Evolutionary conservation across 1,139 yeast species (phyloP).

Genomic region (Pichia terricola): DNA sequence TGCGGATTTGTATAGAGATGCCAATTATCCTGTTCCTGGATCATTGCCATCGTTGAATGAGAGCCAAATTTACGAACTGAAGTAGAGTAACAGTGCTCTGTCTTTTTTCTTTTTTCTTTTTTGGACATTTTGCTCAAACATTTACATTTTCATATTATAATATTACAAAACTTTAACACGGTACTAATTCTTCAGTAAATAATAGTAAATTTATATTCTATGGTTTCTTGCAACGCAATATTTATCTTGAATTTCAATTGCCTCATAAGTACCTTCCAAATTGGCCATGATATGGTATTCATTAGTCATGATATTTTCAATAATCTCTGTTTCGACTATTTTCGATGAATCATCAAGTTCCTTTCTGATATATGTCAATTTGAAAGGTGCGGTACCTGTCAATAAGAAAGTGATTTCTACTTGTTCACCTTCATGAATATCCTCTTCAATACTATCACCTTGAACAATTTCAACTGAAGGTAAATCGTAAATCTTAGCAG

Average conservation of each 20-base stretch:
- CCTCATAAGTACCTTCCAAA: constrained; percentile 90
- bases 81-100: not conserved
- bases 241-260: constrained; percentile 75
- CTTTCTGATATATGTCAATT: constrained; percentile 45
- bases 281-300: constrained; percentile 69
- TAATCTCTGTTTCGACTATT: constrained; percentile 69
- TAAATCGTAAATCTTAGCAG: constrained; percentile 57
- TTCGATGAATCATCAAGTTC: constrained; percentile 29
- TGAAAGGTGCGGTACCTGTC: constrained; percentile 67
- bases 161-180: not conserved
- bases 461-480: constrained; percentile 88
- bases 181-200: not conserved
- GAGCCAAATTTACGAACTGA: constrained; percentile 1
- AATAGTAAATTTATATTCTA: constrained; percentile 3
- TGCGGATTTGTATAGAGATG: constrained; percentile 1
- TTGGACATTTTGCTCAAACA: not conserved
- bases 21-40: not conserved
- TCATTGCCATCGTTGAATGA: constrained; percentile 1
- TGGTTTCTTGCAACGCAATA: constrained; percentile 51
- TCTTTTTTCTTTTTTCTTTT: no score
- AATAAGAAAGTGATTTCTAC: constrained; percentile 62
- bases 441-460: constrained; percentile 61
- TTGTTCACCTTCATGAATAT: constrained; percentile 86
- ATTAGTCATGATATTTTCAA: constrained; percentile 57
- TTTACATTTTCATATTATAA: no score